Conservation (phyloP, 345 rosid species). For the Diplotaxis tenuifolia region DNA sequence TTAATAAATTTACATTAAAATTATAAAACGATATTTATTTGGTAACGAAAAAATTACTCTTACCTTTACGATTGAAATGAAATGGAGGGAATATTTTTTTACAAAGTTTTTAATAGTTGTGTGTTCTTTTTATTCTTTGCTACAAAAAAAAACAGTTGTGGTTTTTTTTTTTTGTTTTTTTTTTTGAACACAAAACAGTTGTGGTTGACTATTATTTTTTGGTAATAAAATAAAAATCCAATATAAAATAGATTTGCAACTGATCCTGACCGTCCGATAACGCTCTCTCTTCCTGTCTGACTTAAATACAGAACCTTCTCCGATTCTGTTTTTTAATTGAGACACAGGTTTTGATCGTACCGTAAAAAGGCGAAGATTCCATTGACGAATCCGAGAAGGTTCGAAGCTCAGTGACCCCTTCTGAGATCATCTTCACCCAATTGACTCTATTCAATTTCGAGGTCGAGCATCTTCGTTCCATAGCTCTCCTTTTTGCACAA, state of each 20-base stretch:
- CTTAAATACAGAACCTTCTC: background rate
- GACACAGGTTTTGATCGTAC: conserved; percentile 18
- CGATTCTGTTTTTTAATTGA: background rate
- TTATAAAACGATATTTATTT: no score
- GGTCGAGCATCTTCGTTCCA: background rate
- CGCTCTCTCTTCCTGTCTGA: background rate
- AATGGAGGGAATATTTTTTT: no score
- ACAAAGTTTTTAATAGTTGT: background rate
- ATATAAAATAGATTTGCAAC: background rate
- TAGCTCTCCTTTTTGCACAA: background rate
- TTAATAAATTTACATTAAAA: no score
- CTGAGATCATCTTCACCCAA: background rate
- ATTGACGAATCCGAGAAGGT: conserved; percentile 4
- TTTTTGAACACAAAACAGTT: no score
- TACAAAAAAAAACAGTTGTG: no score
- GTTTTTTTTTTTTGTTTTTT: no score
- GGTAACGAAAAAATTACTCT: no score
- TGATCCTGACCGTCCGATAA: background rate
- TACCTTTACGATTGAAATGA: no score
- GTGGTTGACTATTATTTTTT: no score
- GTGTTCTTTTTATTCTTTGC: background rate
- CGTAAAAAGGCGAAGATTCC: background rate
- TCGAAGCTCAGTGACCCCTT: conserved; percentile 6
- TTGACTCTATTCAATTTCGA: background rate
- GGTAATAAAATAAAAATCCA: background rate